Evolutionary conservation across 306 rosid genomes (phyloP), one percentile per base, ranked within the genome.

Genomic region (Prunus mira): DNA sequence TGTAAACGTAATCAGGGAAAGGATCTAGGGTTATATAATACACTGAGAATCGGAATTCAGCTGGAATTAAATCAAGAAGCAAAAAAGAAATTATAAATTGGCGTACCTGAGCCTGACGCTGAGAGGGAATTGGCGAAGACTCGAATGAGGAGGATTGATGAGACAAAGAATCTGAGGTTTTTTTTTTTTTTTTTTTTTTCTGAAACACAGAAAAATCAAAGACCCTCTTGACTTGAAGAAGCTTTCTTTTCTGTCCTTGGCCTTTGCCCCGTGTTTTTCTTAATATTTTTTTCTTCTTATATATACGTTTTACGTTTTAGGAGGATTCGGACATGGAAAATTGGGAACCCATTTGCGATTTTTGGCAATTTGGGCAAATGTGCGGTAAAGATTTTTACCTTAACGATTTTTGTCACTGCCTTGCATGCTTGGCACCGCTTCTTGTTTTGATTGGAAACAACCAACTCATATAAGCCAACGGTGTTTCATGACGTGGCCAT

Each of bases 61-160:
- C 79, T 47, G 20, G 46, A 58, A 55, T 10, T 15, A 82, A 67
- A 63, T 67, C 34, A 43, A 55, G 15, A 9, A 27, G 50, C 34
- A 34, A 45, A 9, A 27, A 13, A 17, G 6, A 41, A 32, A 58
- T 17, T 10, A 14, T 22, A n/a, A 45, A 66, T 25, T 65, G 1
- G 75, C 85, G 80, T 76, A 92, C 96, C 97, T 79, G 81, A 72
- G 75, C 93, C 97, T 79, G 82, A 72, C 73, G 70, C 17, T 18
- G 62, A 65, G 65, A 49, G 55, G 9, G 50, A 69, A 62, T 34
- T 62, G 46, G 49, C 25, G 24, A 65, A 19, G 49, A 65, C 49
- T 60, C n/a, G 65, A 60, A 4, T 25, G 3, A 25, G 38, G 38
- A 60, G 12, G 62, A 20, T 60, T 63, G 13, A 60, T 25, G n/a